Evolutionary conservation across 1,139 yeast species (phyloP), one percentile per base, ranked within the genome.

Genomic region (Pichia sp.): DNA sequence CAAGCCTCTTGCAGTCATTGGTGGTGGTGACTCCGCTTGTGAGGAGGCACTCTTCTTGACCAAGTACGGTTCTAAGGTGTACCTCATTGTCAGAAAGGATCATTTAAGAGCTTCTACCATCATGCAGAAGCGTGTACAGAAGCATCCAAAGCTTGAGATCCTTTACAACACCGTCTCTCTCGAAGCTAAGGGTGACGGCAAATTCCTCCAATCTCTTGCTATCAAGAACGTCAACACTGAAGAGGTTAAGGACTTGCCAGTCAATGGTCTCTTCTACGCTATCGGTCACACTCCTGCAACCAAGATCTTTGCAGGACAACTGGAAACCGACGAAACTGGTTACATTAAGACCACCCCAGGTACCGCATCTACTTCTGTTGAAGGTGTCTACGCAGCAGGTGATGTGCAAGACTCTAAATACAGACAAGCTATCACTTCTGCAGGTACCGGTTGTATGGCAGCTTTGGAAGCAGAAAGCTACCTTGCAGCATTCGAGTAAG

Each of bases 361-460:
- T 44, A 69, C 94, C 15, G 68, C 97, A 22, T 63, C 68, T 52
- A 93, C 98, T 34, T 78, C 93, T 13, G 74, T 88, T 45, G 76
- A 75, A 55, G 97, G 96, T 60, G 84, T 91, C 45, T 91, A 81
- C 53, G 99, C 99, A 44, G 98, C 98, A 44, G 98, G 99, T 66
- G 99, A 91, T 61, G 98, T 91, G 36, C 98, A 91, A 65, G 99
- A 91, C 63, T 82, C 86, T 64, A 76, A 75, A 59, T 91, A 88
- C 65, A 84, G 98, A 78, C 99, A 91, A 69, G 99, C 99, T 42
- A 86, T 91, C 59, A 91, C 99, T 34, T 87, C 96, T 58, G 98
- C 98, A 22, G 99, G 98, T 58, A 75, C 96, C 48, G 99, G 99
- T 46, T 91, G 98, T 72, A 91, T 88, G 96, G 99, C 99, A 52